Base-by-base conservation (phyloP, 2,329 filamentous ascomycete genomes). In the Colletotrichum melonis region DNA sequence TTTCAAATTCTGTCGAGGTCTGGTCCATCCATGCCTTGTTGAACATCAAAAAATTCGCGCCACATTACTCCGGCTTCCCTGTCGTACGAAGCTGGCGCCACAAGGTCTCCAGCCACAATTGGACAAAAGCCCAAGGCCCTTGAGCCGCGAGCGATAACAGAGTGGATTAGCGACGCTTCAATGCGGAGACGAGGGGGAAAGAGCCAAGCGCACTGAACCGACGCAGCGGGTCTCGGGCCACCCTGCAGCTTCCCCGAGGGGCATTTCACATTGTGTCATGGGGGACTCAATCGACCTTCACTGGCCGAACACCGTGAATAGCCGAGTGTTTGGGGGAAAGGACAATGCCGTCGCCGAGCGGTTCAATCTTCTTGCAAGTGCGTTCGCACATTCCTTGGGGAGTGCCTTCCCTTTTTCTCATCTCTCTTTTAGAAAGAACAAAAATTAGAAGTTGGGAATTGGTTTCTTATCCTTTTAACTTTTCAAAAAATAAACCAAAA, bases 401-500 rank as follows among this genome's bases (percentile, higher is more conserved):
- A 14, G 19, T 38, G 24, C n/a, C 24, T 32, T 26, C 46, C 24
- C 49, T 55, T 63, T 42, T 59, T n/a, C 24, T 56, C 32, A 32
- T 32, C 24, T 22, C 28, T 65, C 16, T 63, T 26, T 38, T 19
- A 16, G 14, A 16, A 24, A 42, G 4, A 2, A 5, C 19, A 32
- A 11, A 58, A 67, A 64, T 59, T 57, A 19, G 30, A 58, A 55
- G 42, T 22, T 49, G 16, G 19, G 19, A 49, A 49, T 49, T 69
- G 54, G 11, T 63, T 69, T n/a, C 49, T 35, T 24, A 35, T 35
- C 59, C 67, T 55, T 56, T 46, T 46, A 55, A 24, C 32, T 35
- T 57, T 28, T 5, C 73, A 64, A 60, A 32, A 62, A 35, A 57
- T 38, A 66, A 11, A 74, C 30, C 63, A 78, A 73, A 60, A 92